Conservation (phyloP, 1,284 basidiomycete species). For the Polyporus tsugae region DNA sequence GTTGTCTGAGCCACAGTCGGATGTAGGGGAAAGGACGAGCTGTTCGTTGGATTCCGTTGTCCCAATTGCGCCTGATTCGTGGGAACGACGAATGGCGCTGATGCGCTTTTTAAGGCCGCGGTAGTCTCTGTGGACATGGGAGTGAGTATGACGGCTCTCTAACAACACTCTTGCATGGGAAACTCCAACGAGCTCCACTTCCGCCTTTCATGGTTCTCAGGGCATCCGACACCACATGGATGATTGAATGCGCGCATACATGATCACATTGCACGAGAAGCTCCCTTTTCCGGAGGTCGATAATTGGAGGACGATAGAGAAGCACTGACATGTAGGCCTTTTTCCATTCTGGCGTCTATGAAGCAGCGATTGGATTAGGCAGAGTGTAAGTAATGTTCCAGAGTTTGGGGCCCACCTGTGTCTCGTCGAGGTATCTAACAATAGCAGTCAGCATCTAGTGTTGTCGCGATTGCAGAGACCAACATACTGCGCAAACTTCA, state of each 20-base stretch:
- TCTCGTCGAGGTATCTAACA: constrained; percentile 71
- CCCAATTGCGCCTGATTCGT: constrained; percentile 39
- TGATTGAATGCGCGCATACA: neutral
- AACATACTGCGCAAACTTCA: constrained; percentile 36
- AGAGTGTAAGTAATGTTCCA: neutral
- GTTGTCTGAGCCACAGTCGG: constrained; percentile 19
- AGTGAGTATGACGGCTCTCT: constrained; percentile 2
- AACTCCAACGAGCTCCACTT: neutral
- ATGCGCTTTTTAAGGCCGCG: constrained; percentile 76
- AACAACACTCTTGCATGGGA: too few relatives aligned
- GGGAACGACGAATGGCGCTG: constrained; percentile 58
- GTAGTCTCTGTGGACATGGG: constrained; percentile 67
- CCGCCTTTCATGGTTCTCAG: neutral
- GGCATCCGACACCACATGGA: neutral
- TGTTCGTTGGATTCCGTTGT: constrained; percentile 17
- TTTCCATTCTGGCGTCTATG: constrained; percentile 83
- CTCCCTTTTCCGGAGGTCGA: constrained; percentile 17
- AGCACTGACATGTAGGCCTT: constrained; percentile 76
- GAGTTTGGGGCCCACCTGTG: constrained; percentile 56
- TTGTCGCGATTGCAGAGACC: neutral
- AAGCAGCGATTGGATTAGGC: constrained; percentile 2
- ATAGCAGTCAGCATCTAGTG: neutral
- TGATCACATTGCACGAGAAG: neutral
- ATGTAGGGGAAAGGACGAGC: constrained; percentile 15
- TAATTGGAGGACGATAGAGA: constrained; percentile 1